Conservation (phyloP, 1,284 basidiomycete species). For the Malassezia dermatis region DNA sequence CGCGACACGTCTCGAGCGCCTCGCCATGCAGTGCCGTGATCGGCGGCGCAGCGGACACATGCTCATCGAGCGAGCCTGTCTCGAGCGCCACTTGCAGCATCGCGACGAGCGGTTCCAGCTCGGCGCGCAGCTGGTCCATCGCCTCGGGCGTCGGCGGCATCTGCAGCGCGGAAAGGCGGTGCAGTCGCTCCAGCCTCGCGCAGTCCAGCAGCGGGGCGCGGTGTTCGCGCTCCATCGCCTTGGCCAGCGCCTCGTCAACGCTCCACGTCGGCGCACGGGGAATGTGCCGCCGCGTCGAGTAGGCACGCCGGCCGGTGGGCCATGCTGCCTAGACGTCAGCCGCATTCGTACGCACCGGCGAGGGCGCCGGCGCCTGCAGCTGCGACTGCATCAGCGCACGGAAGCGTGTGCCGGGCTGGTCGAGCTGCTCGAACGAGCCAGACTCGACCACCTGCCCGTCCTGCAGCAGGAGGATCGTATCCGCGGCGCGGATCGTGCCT, state of each 20-base stretch:
- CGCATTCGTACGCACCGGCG: neutral
- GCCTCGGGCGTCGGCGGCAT: constrained; percentile 10
- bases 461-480: constrained; percentile 51
- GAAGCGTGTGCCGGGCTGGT: constrained; percentile 35
- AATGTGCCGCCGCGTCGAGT: constrained; percentile 3
- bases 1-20: neutral
- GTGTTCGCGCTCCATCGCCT: neutral
- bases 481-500: constrained; percentile 50
- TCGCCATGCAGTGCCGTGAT: neutral
- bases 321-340: neutral
- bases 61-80: neutral
- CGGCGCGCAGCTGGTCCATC: constrained; percentile 3
- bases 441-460: constrained; percentile 51
- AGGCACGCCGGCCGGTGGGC: neutral
- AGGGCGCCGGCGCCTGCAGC: constrained; percentile 18
- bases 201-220: constrained; percentile 3
- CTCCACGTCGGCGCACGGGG: constrained; percentile 15
- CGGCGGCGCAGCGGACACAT: neutral
- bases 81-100: constrained; percentile 13
- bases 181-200: constrained; percentile 15
- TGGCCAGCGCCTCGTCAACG: constrained; percentile 7
- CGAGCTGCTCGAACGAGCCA: constrained; percentile 51
- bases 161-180: constrained; percentile 19
- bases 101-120: constrained; percentile 16
- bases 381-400: constrained; percentile 41